Conservation (phyloP, 352 stramenopile genomes). For the Globisporangium nagaii region DNA sequence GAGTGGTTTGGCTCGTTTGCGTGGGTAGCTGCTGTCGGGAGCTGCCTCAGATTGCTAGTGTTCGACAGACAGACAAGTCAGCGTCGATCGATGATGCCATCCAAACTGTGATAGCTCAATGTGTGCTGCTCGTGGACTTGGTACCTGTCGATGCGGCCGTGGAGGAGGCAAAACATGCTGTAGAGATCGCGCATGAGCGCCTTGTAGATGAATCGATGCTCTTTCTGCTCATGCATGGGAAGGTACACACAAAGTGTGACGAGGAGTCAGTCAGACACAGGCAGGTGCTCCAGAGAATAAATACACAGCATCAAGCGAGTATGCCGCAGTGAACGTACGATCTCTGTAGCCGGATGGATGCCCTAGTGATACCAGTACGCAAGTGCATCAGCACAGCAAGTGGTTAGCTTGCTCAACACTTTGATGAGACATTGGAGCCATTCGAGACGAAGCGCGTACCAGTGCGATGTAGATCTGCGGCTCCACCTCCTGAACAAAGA, state of each 20-base stretch:
- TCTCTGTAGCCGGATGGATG: constrained; percentile 18
- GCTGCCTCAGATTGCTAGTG: constrained; percentile 13
- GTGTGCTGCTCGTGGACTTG: no score
- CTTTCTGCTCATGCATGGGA: constrained; percentile 20
- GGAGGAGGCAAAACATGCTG: constrained; percentile 45
- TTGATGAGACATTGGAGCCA: not conserved
- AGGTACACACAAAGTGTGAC: not conserved
- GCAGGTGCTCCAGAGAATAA: not conserved
- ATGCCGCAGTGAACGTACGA: constrained; percentile 19
- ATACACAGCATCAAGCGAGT: not conserved
- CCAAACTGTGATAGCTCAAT: no score
- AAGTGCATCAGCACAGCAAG: not conserved
- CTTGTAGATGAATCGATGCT: constrained; percentile 29
- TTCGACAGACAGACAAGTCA: not conserved
- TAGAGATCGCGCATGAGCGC: constrained; percentile 40
- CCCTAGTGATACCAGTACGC: constrained; percentile 13
- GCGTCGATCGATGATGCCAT: no score
- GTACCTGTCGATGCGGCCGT: constrained; percentile 47
- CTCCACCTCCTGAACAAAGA: constrained; percentile 53
- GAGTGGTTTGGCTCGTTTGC: no score
- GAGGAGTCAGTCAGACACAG: not conserved
- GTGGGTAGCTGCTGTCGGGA: not conserved
- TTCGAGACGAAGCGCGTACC: constrained; percentile 16
- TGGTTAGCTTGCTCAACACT: not conserved
- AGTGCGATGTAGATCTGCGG: constrained; percentile 55